Evolutionary conservation across 164 flowering plant species (phyloP), one percentile per base, ranked within the genome.

Genomic region (Berberis thunbergii): DNA sequence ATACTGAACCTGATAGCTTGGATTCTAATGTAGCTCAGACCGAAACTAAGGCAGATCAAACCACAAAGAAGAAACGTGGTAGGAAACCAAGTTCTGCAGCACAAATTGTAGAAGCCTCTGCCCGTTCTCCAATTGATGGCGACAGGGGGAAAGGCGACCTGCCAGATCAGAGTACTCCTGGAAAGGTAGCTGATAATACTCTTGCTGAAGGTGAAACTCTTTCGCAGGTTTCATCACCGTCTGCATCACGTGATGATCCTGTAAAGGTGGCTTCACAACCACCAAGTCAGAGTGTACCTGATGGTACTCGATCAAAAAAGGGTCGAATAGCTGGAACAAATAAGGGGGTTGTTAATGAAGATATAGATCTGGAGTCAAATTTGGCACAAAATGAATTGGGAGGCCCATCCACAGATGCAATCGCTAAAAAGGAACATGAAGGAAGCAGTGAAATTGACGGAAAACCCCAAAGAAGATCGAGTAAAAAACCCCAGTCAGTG

Each of bases 391-490:
- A 70, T 57, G 68, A 42, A 54, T 45, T 62, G 8, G 43, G 67
- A 63, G 75, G 64, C 43, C 54, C 62, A 38, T 63, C 56, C 43
- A 4, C 40, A 50, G 57, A 63, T 63, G 40, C 2, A 48, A 40
- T 64, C 61, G 55, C 79, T 4, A 74, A 76, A 59, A 73, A 65
- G 72, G 62, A 69, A 46, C 55, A 81, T 56, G 84, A 77, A 49
- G 84, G 63, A 49, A 61, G 67, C n/a, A 72, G 68, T 68, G 78
- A 72, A 57, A 72, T 79, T 4, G 87, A 78, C 71, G 71, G 54
- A 38, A 81, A 76, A 68, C 43, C 59, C 7, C 62, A 46, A 39
- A 74, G 45, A 38, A 72, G 45, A 1, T 48, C 74, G 1, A 77
- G 77, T 44, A 82, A 75, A 64, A 83, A 78, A 41, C 43, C 42